Conservation (phyloP, 495 filamentous ascomycete genomes). For the Barbatosphaeria neglecta region DNA sequence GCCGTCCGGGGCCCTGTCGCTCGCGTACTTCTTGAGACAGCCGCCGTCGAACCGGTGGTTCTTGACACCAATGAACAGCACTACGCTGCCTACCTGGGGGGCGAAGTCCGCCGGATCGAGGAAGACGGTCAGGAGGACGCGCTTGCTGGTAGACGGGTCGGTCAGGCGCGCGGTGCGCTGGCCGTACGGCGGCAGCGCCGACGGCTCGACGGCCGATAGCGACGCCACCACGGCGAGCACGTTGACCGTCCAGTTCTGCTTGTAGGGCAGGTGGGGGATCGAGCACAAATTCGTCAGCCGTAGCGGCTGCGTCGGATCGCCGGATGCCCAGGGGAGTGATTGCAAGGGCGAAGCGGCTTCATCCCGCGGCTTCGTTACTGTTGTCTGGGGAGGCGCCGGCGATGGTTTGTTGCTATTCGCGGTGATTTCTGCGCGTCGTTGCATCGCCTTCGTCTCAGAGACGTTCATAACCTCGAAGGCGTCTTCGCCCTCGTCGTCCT, state of each 20-base stretch:
- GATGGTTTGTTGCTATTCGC: slow-evolving; percentile 9
- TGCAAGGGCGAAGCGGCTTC: neutral
- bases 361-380: neutral
- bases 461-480: slow-evolving; percentile 16
- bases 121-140: slow-evolving; percentile 31
- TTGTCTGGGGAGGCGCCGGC: neutral
- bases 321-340: slow-evolving; percentile 13
- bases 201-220: slow-evolving; percentile 26
- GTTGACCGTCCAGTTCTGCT: slow-evolving; percentile 38
- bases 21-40: slow-evolving; percentile 33
- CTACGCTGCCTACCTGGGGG: slow-evolving; percentile 26
- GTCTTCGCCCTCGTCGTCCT: slow-evolving; percentile 13
- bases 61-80: slow-evolving; percentile 33
- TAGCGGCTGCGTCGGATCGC: slow-evolving; percentile 14
- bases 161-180: slow-evolving; percentile 31
- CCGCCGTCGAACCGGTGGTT: slow-evolving; percentile 37
- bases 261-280: slow-evolving; percentile 32
- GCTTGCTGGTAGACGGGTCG: slow-evolving; percentile 29
- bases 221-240: slow-evolving; percentile 29
- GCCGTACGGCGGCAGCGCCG: slow-evolving; percentile 20
- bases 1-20: slow-evolving; percentile 19
- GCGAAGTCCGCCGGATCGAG: slow-evolving; percentile 29
- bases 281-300: slow-evolving; percentile 29
- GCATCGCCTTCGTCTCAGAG: neutral
- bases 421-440: slow-evolving; percentile 2